Evolutionary conservation across 345 rosid species (phyloP).

Genomic region (Aquilaria sinensis): DNA sequence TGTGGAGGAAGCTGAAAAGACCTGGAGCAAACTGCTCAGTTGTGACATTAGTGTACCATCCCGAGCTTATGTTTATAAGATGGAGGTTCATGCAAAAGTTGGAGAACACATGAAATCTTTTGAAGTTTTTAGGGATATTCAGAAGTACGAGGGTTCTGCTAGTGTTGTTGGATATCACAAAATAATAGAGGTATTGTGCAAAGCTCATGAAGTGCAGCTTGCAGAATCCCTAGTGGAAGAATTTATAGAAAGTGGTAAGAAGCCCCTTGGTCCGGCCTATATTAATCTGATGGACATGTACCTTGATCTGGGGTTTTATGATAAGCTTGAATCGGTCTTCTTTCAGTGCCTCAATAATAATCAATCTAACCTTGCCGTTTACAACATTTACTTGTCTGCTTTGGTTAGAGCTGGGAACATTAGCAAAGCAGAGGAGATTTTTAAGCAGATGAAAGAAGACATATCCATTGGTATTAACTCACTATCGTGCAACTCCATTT

Average conservation of each 20-base stretch:
- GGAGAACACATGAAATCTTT: constrained; percentile 48
- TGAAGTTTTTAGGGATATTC: constrained; percentile 60
- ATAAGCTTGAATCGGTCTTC: constrained; percentile 49
- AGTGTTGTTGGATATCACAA: constrained; percentile 67
- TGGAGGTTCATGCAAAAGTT: constrained; percentile 62
- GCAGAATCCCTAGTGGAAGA: constrained; percentile 63
- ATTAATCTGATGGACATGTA: constrained; percentile 50
- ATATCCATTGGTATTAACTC: constrained; percentile 46
- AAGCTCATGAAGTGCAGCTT: constrained; percentile 41
- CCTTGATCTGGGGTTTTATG: constrained; percentile 44
- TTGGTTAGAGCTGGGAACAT: constrained; percentile 48
- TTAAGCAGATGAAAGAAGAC: constrained; percentile 41
- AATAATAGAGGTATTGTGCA: constrained; percentile 57
- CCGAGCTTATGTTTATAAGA: constrained; percentile 68
- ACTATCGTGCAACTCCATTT: constrained; percentile 56
- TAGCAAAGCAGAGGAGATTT: constrained; percentile 58
- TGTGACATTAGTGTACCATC: constrained; percentile 40
- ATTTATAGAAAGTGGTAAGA: constrained; percentile 54
- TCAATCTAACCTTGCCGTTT: constrained; percentile 52
- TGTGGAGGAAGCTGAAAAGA: constrained; percentile 56
- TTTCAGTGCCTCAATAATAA: constrained; percentile 52
- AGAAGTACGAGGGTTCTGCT: constrained; percentile 43
- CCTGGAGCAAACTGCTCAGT: constrained; percentile 48
- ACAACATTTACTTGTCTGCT: constrained; percentile 63
- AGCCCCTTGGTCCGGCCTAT: constrained; percentile 59